Base-by-base conservation (phyloP, 2,329 filamentous ascomycete genomes). In the Verticillium dahliae region DNA sequence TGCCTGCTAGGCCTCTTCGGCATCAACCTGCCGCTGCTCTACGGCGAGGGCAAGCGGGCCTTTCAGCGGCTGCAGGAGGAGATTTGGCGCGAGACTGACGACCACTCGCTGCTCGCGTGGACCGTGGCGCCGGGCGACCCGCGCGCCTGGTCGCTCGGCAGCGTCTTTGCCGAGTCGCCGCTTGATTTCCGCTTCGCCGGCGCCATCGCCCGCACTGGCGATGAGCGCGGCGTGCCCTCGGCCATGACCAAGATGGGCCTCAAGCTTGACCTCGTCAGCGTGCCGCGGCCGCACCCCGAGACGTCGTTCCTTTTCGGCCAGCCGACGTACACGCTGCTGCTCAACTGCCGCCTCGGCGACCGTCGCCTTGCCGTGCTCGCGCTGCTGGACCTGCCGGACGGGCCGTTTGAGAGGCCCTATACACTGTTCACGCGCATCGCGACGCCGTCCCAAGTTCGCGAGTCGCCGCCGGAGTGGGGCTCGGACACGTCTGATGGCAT, bases 1-100 rank as follows among this genome's bases (percentile, higher is more conserved):
- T 70, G 71, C 31, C 60, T 75, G 1, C 59, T 74, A 2, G 73
- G 73, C 0, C 52, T 74, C 1, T 74, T 75, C 50, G 67, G 67
- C 35, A 62, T 75, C 38, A 71, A 69, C 37, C 71, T 75, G 65
- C 68, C 72, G 5, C 56, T 74, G 56, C 64, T 73, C 2, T 73
- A 74, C 31, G 72, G 73, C 6, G 73, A 75, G 57, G 71, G 72
- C 14, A 50, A 38, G 18, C 45, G 54, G 18, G 61, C 66, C 2
- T 68, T 67, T 41, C 18, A 61, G 5, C 58, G 64, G 5, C 61
- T 70, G 10, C 69, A 70, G 57, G 69, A 70, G 56, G 67, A 68
- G 35, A 67, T 71, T 14, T 63, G 68, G 13, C 60, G 63, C 38
- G 57, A 60, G 13, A 61, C 38, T 4, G 61, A 65, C 52, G 69